These are phyloP conservation scores for Lagenidium giganteum DNA, from an alignment of 352 stramenopile genomes.

Conservation along the genomic window DNA sequence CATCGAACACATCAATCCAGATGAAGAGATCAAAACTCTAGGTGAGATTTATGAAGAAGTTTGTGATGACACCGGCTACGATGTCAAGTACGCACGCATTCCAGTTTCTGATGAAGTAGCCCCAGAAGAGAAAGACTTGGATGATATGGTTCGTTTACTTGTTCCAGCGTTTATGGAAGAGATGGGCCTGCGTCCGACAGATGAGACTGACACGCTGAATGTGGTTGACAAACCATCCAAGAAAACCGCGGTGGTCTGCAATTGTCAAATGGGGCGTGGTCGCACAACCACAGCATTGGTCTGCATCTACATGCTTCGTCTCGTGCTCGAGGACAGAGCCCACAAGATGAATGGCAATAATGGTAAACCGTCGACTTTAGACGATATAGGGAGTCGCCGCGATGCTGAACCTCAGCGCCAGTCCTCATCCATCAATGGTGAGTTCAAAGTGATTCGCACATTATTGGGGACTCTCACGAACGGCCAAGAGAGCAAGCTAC, in stretches of 20 bases:
- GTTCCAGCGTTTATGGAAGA: slow-evolving; percentile 63
- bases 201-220: no score
- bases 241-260: slow-evolving; percentile 81
- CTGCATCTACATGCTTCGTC: slow-evolving; percentile 82
- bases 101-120: slow-evolving; percentile 88
- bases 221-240: neutral
- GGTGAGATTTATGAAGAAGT: slow-evolving; percentile 66
- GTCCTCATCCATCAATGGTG: slow-evolving; percentile 40
- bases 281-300: slow-evolving; percentile 86
- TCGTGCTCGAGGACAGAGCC: slow-evolving; percentile 45
- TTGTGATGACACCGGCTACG: slow-evolving; percentile 36
- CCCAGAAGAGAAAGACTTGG: slow-evolving; percentile 85
- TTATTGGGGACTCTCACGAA: slow-evolving; percentile 70
- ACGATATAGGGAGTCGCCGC: no score
- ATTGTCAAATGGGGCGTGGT: slow-evolving; percentile 88
- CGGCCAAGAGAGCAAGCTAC: slow-evolving; percentile 43
- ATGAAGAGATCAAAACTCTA: slow-evolving; percentile 71
- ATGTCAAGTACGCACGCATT: slow-evolving; percentile 78
- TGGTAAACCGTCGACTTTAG: neutral
- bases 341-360: neutral
- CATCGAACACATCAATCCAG: slow-evolving; percentile 74
- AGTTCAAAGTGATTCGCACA: slow-evolving; percentile 75
- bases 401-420: slow-evolving; percentile 21
- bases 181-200: slow-evolving; percentile 21
- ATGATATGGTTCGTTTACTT: slow-evolving; percentile 80